Evolutionary conservation across 2,329 filamentous ascomycete genomes (phyloP).

Genomic region (Calonectria hongkongensis): DNA sequence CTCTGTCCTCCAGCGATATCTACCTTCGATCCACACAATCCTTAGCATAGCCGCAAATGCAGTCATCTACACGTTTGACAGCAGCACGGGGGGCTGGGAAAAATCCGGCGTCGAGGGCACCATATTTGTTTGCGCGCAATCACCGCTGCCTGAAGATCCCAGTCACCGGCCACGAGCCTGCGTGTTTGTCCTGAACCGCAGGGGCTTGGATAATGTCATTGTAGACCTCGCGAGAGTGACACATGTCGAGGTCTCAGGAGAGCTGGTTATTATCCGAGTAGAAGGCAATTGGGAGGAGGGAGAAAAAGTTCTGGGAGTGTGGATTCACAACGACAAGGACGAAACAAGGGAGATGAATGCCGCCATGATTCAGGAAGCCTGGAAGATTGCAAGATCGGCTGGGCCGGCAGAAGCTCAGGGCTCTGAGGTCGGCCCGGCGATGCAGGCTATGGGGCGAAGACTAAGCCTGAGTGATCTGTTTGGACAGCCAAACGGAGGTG

Average conservation of each 20-base stretch:
- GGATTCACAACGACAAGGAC: constrained; percentile 71
- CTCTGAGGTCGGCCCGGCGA: constrained; percentile 63
- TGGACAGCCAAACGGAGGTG: constrained; percentile 55
- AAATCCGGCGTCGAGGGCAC: constrained; percentile 91
- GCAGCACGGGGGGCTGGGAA: constrained; percentile 82
- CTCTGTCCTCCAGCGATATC: constrained; percentile 86
- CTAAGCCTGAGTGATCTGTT: constrained; percentile 69
- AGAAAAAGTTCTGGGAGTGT: constrained; percentile 70
- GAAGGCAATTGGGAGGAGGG: constrained; percentile 59
- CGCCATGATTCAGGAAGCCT: constrained; percentile 65
- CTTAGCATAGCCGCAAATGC: constrained; percentile 89
- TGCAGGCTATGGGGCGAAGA: constrained; percentile 66
- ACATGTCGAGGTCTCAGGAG: constrained; percentile 78
- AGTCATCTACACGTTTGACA: constrained; percentile 88
- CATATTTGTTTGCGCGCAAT: constrained; percentile 87
- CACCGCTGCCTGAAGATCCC: constrained; percentile 62
- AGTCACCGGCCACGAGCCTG: constrained; percentile 66
- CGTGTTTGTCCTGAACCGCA: constrained; percentile 84
- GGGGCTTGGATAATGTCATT: constrained; percentile 81
- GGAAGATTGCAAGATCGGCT: constrained; percentile 61
- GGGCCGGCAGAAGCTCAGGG: constrained; percentile 55
- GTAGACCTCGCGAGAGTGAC: constrained; percentile 77
- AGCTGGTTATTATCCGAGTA: constrained; percentile 71
- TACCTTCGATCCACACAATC: constrained; percentile 83
- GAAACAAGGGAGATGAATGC: constrained; percentile 65